Base-by-base conservation (phyloP, 495 filamentous ascomycete species). In the Bacidia gigantensis region DNA sequence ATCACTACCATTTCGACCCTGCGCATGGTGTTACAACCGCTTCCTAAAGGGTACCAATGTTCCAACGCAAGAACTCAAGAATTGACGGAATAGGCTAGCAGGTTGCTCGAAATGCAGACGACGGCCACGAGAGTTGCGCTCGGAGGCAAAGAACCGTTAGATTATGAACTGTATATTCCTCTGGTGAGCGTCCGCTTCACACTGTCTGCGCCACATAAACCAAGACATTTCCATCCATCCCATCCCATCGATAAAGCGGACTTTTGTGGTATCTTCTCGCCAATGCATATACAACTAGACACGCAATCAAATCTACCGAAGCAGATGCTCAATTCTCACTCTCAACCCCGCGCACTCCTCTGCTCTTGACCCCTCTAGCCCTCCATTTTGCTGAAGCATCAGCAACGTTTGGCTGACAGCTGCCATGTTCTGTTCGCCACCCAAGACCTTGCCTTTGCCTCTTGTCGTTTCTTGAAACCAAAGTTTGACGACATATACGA, bases 391-490 rank as follows among this genome's bases (percentile, higher is more conserved):
- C 50, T 67, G 67, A 48, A 77, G 51, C 48, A 72, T 58, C 32
- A 65, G 58, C 47, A 80, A 58, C 38, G 69, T 69, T 54, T 79
- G 68, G 0, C 57, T 63, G 9, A 80, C 62, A 0, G 70, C 66
- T 40, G 65, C 60, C 5, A 72, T 74, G 49, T 72, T 71, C 14
- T 63, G 54, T 29, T 78, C 77, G 32, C 73, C 72, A 18, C 75
- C 77, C 50, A 76, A 76, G 14, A 77, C 65, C 46, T 70, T 64
- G 0, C 70, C 75, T 11, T 75, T 73, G 14, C 71, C 65, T 26
- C 78, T 71, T 39, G 74, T 66, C 35, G 76, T 81, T 32, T 80
- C 72, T 26, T 72, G 67, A 55, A 78, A 81, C 85, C 85, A 89
- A 29, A 67, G 63, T 29, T 74, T 61, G 12, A 77, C 64, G 20